phyloP scores from a whole-genome alignment of 2,329 filamentous ascomycete species.

The Arthrobotrys megalospora region DNA sequence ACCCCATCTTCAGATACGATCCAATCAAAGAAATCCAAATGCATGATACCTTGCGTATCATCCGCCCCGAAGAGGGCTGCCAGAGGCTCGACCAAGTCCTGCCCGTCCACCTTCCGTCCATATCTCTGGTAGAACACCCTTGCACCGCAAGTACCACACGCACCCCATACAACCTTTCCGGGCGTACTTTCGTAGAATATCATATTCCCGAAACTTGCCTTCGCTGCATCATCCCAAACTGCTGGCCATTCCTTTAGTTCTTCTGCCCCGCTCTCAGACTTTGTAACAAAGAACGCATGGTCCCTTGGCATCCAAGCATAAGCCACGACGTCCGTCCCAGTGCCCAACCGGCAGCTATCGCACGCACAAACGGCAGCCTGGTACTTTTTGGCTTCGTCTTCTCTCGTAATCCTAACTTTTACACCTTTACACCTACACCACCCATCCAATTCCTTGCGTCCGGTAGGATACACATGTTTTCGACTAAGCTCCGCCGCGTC shows the following conservation, averaged over 20 bases:
- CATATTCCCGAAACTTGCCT: conserved; percentile 31
- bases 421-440: conserved; percentile 45
- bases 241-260: conserved; percentile 35
- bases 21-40: conserved; percentile 51
- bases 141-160: conserved; percentile 44
- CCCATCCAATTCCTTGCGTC: conserved; percentile 42
- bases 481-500: conserved; percentile 18
- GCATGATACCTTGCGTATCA: conserved; percentile 37
- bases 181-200: conserved; percentile 36
- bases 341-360: conserved; percentile 41
- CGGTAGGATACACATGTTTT: conserved; percentile 32
- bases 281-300: conserved; percentile 23
- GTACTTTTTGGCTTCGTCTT: conserved; percentile 33
- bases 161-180: conserved; percentile 35
- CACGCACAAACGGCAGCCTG: conserved; percentile 31
- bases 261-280: conserved; percentile 6
- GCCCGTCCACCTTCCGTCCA: conserved; percentile 21
- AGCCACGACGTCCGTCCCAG: conserved; percentile 36
- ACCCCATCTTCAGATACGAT: background rate
- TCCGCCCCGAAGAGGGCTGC: conserved; percentile 40
- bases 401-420: conserved; percentile 32
- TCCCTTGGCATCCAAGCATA: conserved; percentile 32
- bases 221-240: conserved; percentile 34
- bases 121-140: conserved; percentile 40
- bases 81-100: conserved; percentile 31